Conservation (phyloP, 2,329 filamentous ascomycete genomes). For the Decorospora gaudefroyi region DNA sequence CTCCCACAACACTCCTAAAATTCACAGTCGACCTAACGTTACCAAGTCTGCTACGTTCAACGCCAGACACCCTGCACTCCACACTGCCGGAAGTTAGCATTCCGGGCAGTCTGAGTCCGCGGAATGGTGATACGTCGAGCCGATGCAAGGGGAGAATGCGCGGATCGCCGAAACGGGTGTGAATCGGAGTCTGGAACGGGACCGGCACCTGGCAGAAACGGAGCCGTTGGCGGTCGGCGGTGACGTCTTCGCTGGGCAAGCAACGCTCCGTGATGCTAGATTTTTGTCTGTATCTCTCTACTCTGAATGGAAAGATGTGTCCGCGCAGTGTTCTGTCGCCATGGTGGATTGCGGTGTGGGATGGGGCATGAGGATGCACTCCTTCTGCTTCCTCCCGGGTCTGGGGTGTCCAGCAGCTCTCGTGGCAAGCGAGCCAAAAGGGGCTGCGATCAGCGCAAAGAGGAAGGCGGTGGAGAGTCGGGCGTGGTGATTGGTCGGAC, state of each 20-base stretch:
- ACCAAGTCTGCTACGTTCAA: too few species aligned
- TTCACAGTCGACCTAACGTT: too few species aligned
- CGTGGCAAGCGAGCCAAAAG: constrained; percentile 30
- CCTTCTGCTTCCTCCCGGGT: too few species aligned
- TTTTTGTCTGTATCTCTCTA: too few species aligned
- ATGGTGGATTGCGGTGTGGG: too few species aligned
- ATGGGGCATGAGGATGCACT: not conserved
- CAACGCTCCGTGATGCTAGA: too few species aligned
- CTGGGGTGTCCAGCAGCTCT: constrained; percentile 13
- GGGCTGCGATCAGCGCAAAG: constrained; percentile 24
- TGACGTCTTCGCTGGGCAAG: too few species aligned
- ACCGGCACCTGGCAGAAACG: constrained; percentile 19
- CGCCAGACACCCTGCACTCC: too few species aligned
- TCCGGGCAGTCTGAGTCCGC: constrained; percentile 1
- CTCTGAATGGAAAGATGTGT: too few species aligned
- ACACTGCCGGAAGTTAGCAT: too few species aligned
- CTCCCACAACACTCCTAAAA: too few species aligned
- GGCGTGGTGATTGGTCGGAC: constrained; percentile 16
- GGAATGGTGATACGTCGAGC: constrained; percentile 8
- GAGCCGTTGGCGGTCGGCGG: constrained; percentile 10
- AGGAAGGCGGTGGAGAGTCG: constrained; percentile 15
- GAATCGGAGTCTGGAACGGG: constrained; percentile 19
- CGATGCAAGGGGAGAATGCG: constrained; percentile 10
- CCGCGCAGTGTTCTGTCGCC: too few species aligned
- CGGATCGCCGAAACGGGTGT: constrained; percentile 20